phyloP scores from a whole-genome alignment of 2,329 filamentous ascomycete species.

The Atkinsonella texensis region DNA sequence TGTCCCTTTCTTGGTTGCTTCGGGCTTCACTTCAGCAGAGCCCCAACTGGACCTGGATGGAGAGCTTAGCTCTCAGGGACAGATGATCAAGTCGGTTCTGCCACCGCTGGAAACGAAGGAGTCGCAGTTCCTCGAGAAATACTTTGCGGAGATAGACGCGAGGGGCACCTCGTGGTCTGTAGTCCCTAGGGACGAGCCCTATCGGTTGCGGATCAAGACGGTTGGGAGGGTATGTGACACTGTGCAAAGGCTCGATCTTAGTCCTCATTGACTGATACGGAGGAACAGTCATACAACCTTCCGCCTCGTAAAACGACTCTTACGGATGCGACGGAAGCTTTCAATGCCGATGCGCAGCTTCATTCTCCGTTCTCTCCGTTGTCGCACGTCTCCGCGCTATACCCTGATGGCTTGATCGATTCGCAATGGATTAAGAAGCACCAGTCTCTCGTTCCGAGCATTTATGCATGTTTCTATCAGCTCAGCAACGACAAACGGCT shows the following conservation, averaged over 20 bases:
- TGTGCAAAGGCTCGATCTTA: neutral
- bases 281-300: conserved; percentile 37
- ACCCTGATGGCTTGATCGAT: conserved; percentile 81
- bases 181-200: conserved; percentile 37
- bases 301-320: conserved; percentile 45
- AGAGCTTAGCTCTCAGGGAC: conserved; percentile 44
- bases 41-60: conserved; percentile 31
- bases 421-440: conserved; percentile 80
- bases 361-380: conserved; percentile 90
- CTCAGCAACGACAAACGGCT: conserved; percentile 75
- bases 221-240: conserved; percentile 62
- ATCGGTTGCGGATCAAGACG: conserved; percentile 56
- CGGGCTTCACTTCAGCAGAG: conserved; percentile 48
- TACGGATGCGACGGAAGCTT: conserved; percentile 36
- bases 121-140: conserved; percentile 51
- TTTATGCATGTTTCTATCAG: conserved; percentile 70
- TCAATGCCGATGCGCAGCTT: conserved; percentile 42
- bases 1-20: conserved; percentile 71
- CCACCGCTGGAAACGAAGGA: conserved; percentile 53
- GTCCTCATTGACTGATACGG: conserved; percentile 14
- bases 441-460: conserved; percentile 68
- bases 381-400: conserved; percentile 69
- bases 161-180: conserved; percentile 55
- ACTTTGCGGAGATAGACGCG: conserved; percentile 55
- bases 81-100: conserved; percentile 58